phyloP scores from a whole-genome alignment of 2,329 filamentous ascomycete species.

The Didymella sp. region DNA sequence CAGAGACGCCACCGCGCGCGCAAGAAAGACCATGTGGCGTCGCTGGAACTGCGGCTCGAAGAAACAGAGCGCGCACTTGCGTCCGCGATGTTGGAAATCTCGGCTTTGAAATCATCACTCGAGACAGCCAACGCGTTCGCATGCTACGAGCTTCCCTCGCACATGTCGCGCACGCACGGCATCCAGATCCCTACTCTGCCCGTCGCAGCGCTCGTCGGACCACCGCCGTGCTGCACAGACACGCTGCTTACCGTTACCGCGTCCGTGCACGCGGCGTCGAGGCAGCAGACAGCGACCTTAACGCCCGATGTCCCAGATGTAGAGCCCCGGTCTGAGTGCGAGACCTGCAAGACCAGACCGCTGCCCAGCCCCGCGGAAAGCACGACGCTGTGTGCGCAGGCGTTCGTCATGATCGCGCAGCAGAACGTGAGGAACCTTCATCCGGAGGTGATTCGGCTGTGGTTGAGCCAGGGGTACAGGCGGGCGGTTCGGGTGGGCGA shows the following conservation, averaged over 20 bases:
- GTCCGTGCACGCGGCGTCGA: background rate
- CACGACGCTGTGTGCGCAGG: constrained; percentile 46
- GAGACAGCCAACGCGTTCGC: constrained; percentile 18
- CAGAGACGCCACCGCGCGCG: constrained; percentile 60
- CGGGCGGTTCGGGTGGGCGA: constrained; percentile 39
- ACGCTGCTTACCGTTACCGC: background rate
- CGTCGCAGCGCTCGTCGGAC: constrained; percentile 10
- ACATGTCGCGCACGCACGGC: constrained; percentile 9
- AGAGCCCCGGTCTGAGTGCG: constrained; percentile 33
- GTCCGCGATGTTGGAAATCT: too few relatives aligned
- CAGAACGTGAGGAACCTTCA: constrained; percentile 46
- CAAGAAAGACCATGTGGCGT: constrained; percentile 51
- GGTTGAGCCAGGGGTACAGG: constrained; percentile 43
- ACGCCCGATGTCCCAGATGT: background rate
- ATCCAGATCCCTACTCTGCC: background rate
- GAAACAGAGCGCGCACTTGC: constrained; percentile 41
- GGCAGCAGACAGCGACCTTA: background rate
- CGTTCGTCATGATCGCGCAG: constrained; percentile 45
- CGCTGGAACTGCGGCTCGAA: constrained; percentile 48
- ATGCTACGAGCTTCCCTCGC: constrained; percentile 14
- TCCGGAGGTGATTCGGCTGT: constrained; percentile 39
- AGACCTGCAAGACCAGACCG: constrained; percentile 36
- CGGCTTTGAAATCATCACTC: constrained; percentile 28
- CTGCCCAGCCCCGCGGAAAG: constrained; percentile 38
- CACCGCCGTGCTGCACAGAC: constrained; percentile 40